Evolutionary conservation across 306 rosid species (phyloP).

Genomic region (Vicia sativa): DNA sequence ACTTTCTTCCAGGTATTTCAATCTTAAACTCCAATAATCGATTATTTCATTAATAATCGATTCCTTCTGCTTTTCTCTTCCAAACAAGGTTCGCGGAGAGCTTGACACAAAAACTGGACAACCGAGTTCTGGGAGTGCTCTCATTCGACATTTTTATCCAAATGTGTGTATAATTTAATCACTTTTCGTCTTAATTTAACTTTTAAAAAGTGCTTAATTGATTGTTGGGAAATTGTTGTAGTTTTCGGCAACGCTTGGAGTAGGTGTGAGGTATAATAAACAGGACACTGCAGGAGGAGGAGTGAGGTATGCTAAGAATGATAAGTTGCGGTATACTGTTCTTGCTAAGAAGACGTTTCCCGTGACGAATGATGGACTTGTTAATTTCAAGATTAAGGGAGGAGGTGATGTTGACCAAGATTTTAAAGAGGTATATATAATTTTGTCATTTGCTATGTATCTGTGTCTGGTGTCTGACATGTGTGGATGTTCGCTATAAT

Average conservation of each 20-base stretch:
- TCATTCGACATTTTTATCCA: constrained; percentile 65
- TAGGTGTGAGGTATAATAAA: constrained; percentile 65
- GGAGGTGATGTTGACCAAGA: constrained; percentile 63
- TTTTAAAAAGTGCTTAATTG: too few relatives aligned
- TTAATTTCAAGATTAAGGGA: constrained; percentile 77
- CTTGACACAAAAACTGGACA: constrained; percentile 75
- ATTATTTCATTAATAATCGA: not conserved
- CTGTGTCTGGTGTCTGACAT: too few relatives aligned
- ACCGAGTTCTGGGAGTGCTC: constrained; percentile 54
- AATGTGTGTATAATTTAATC: constrained; percentile 47
- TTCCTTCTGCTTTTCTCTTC: not conserved
- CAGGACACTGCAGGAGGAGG: not conserved
- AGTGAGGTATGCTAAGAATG: constrained; percentile 53
- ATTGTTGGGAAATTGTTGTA: constrained; percentile 35
- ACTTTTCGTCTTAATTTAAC: too few relatives aligned
- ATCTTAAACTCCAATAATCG: not conserved
- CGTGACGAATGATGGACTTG: constrained; percentile 52
- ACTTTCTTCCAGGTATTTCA: constrained; percentile 65
- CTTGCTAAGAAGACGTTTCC: constrained; percentile 77
- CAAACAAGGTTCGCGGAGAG: constrained; percentile 75
- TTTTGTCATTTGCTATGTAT: not conserved
- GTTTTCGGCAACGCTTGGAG: constrained; percentile 77
- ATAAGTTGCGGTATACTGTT: constrained; percentile 57
- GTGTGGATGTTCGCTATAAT: too few relatives aligned
- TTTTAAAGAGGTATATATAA: constrained; percentile 52